Base-by-base conservation (phyloP, 305 asterid species). In the Petunia hybrid region DNA sequence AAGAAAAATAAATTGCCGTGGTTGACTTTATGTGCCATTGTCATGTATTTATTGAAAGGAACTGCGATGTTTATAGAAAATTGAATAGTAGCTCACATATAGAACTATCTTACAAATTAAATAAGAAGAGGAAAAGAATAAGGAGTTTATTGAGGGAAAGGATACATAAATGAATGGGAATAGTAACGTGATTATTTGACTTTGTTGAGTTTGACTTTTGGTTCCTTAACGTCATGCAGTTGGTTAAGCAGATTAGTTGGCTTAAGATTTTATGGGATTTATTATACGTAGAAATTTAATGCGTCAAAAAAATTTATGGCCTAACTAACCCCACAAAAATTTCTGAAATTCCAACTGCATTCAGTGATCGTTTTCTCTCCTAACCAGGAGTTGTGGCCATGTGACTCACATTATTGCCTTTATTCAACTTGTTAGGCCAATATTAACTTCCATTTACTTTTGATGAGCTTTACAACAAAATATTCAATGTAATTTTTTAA, bases 101-200 rank as follows among this genome's bases (percentile, higher is more conserved):
- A 31, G 22, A 65, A 12, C 48, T 13, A 31, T 41, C 60, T 16
- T 2, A 14, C 0, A 22, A 4, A 1, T 8, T 51, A 51, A 51
- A 51, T 51, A 48, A 8, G 10, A 53, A 51, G 8, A 16, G 0
- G 8, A 8, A 70, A 70, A 48, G 39, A 6, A 5, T 1, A 48
- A 43, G 35, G 62, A 48, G 22, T 9, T 22, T 43, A 69, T 22
- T 45, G 41, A 9, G 16, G 77, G 61, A 48, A 60, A 31, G 31
- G 61, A 48, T 48, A 71, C 43, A 48, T 48, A 71, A 71, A 71
- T 31, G 22, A 71, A 46, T 31, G 45, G 48, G 62, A 71, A 48
- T 51, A 71, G 31, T 71, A 71, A 71, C 45, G 45, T 71, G 78
- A 71, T 31, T 48, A 43, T 48, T 71, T 71, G 78, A 71, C 78